Percentiles rank a stretch among this genome's conserved stretches.
Evolutionary conservation across 2,329 filamentous ascomycete species (phyloP).

Genomic region (Pseudogymnoascus sp.): DNA sequence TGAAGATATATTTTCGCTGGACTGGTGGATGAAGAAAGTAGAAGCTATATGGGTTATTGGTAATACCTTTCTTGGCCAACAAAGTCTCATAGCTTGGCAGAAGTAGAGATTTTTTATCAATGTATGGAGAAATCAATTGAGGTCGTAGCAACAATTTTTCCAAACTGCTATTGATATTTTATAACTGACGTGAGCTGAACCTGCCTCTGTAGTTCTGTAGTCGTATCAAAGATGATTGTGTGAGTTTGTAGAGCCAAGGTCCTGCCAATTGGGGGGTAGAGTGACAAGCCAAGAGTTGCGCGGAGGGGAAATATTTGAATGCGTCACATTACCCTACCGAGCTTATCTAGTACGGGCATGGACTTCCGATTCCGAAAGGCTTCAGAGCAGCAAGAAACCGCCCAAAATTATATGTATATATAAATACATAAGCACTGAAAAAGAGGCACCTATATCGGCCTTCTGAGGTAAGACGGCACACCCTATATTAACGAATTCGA

Average conservation of each 20-base stretch:
- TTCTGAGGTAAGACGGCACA: constrained; percentile 9
- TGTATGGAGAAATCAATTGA: neutral
- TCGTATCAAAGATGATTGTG: neutral
- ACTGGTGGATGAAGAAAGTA: neutral
- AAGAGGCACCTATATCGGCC: constrained; percentile 8
- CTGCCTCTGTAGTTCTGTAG: neutral
- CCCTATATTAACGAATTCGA: constrained; percentile 4
- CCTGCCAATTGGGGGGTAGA: neutral
- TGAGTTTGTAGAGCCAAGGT: neutral
- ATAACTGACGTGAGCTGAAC: neutral
- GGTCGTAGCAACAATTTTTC: neutral
- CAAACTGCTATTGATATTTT: neutral
- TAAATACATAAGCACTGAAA: constrained; percentile 3
- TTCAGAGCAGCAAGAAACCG: constrained; percentile 2
- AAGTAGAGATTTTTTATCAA: neutral
- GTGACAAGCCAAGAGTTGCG: constrained; percentile 7
- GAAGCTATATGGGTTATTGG: neutral
- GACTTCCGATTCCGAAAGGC: constrained; percentile 8
- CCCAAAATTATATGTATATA: neutral
- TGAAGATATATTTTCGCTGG: neutral
- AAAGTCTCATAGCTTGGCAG: neutral
- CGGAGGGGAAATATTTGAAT: constrained; percentile 9
- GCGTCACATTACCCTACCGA: constrained; percentile 9
- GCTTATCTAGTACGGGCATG: constrained; percentile 7
- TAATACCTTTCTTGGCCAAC: neutral